phyloP scores from a whole-genome alignment of 2,329 filamentous ascomycete genomes.

The Aspergillus japonicus region DNA sequence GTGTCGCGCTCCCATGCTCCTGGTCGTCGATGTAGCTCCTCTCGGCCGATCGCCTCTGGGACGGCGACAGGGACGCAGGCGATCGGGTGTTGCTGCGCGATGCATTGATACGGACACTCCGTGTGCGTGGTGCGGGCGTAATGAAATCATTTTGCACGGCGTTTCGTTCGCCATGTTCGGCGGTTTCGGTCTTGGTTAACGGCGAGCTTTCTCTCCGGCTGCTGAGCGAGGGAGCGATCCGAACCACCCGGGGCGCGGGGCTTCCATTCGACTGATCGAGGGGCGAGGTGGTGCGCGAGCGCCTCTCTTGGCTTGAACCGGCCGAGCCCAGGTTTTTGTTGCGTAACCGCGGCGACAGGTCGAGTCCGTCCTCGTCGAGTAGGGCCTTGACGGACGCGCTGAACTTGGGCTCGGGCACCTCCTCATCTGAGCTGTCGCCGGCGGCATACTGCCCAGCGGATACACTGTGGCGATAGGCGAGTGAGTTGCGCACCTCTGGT shows the following conservation, averaged over 20 bases:
- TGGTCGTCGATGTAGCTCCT: slow-evolving; percentile 31
- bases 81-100: slow-evolving; percentile 44
- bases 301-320: slow-evolving; percentile 32
- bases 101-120: slow-evolving; percentile 43
- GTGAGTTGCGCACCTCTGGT: slow-evolving; percentile 25
- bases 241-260: slow-evolving; percentile 43
- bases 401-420: slow-evolving; percentile 86
- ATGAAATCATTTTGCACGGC: slow-evolving; percentile 39
- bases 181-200: slow-evolving; percentile 36
- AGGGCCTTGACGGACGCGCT: slow-evolving; percentile 89
- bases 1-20: slow-evolving; percentile 34
- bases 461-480: slow-evolving; percentile 19
- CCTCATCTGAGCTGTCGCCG: slow-evolving; percentile 91
- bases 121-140: slow-evolving; percentile 47
- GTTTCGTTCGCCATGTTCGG: slow-evolving; percentile 25
- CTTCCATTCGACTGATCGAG: slow-evolving; percentile 41
- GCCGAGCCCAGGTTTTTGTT: slow-evolving; percentile 26
- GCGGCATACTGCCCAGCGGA: slow-evolving; percentile 42
- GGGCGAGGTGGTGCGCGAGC: slow-evolving; percentile 38
- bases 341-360: slow-evolving; percentile 50
- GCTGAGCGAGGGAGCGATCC: slow-evolving; percentile 34
- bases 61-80: slow-evolving; percentile 39
- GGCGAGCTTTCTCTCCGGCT: slow-evolving; percentile 40
- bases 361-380: slow-evolving; percentile 55
- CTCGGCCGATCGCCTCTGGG: slow-evolving; percentile 32